Evolutionary conservation across 129 eudicot genomes (phyloP).

Genomic region (Artemisia annua): DNA sequence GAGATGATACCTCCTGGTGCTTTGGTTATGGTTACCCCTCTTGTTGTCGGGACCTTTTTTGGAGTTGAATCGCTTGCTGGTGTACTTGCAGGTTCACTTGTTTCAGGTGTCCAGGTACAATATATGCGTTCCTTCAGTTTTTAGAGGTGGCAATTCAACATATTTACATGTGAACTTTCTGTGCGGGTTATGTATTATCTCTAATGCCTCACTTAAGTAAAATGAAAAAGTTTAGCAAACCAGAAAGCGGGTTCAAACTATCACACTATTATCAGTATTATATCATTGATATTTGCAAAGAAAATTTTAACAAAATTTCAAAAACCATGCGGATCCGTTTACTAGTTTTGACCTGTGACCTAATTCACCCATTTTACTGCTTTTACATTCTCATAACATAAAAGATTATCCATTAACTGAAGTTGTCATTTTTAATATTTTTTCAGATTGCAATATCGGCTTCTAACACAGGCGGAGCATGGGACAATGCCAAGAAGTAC

Average conservation of each 20-base stretch:
- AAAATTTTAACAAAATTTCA: too few species aligned
- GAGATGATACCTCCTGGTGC: constrained; percentile 65
- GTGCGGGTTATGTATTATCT: too few species aligned
- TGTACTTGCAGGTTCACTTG: constrained; percentile 51
- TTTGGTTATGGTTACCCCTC: constrained; percentile 47
- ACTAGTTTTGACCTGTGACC: background rate
- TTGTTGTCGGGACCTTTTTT: constrained; percentile 52
- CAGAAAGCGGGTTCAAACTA: too few species aligned
- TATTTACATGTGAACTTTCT: too few species aligned
- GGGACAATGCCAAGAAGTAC: constrained; percentile 64
- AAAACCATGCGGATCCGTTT: background rate
- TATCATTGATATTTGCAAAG: too few species aligned
- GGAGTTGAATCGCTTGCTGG: constrained; percentile 63
- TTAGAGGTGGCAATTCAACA: background rate
- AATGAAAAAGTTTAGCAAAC: too few species aligned
- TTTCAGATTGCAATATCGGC: constrained; percentile 54
- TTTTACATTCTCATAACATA: background rate
- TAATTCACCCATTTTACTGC: background rate
- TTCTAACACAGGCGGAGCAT: constrained; percentile 60
- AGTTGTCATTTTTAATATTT: background rate
- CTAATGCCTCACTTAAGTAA: too few species aligned
- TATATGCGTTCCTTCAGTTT: background rate
- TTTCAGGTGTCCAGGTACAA: constrained; percentile 58
- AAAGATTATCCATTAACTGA: background rate
- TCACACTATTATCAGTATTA: too few species aligned